Conservation (phyloP, 192 early-diverging fungal species). For the Gigaspora rosea region DNA sequence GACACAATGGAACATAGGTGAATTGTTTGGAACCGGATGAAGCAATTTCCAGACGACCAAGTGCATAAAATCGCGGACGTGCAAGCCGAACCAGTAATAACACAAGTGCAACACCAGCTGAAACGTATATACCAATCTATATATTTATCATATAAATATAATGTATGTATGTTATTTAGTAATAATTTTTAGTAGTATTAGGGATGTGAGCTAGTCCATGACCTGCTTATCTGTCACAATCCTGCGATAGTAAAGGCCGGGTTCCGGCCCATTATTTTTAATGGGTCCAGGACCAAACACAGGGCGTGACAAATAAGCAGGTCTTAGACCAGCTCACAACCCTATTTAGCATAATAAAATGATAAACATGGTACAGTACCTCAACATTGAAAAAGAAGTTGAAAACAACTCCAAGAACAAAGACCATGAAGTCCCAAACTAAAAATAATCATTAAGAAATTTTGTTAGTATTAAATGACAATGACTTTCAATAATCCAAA, state of each 20-base stretch:
- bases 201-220: too few species aligned
- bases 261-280: too few species aligned
- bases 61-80: constrained; percentile 57
- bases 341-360: not conserved
- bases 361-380: constrained; percentile 43
- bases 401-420: constrained; percentile 56
- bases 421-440: constrained; percentile 58
- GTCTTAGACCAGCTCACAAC: too few species aligned
- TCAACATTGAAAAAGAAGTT: constrained; percentile 63
- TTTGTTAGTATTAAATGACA: constrained; percentile 32
- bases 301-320: too few species aligned
- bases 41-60: constrained; percentile 45
- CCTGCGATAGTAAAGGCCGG: too few species aligned
- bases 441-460: not conserved
- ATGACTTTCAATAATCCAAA: constrained; percentile 41
- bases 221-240: too few species aligned
- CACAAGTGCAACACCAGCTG: constrained; percentile 69
- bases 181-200: too few species aligned
- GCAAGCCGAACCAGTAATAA: constrained; percentile 83
- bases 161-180: not conserved
- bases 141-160: not conserved
- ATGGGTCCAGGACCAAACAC: too few species aligned
- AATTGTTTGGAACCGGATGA: constrained; percentile 31
- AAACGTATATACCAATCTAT: constrained; percentile 80
- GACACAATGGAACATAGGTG: constrained; percentile 37